These are phyloP conservation scores for Pichia rugopelliculosa DNA, from an alignment of 805 yeast species.

Conservation along the genomic window DNA sequence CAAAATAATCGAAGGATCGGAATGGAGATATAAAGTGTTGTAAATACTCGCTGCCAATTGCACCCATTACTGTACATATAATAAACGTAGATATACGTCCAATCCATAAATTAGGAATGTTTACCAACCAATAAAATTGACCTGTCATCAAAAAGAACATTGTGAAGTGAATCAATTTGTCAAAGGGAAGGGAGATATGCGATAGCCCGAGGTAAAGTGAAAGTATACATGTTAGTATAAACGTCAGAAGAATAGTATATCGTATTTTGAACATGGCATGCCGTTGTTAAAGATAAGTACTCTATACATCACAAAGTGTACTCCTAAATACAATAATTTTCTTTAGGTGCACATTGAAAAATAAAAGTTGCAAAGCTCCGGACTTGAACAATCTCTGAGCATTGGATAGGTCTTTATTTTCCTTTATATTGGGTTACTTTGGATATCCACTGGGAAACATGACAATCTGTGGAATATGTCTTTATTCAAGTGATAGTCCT, in stretches of 20 bases:
- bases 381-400: no score
- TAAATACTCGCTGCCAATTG: slow-evolving; percentile 41
- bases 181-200: slow-evolving; percentile 37
- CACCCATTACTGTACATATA: slow-evolving; percentile 37
- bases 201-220: slow-evolving; percentile 44
- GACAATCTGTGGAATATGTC: background rate
- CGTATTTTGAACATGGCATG: background rate
- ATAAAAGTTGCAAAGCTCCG: no score
- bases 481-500: background rate
- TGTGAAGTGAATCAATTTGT: slow-evolving; percentile 40
- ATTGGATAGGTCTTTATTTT: no score
- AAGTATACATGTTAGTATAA: background rate
- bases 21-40: slow-evolving; percentile 38
- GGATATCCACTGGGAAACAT: background rate
- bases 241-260: background rate
- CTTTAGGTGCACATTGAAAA: no score
- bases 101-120: slow-evolving; percentile 28
- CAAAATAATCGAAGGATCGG: slow-evolving; percentile 36
- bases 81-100: slow-evolving; percentile 30
- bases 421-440: no score
- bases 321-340: no score
- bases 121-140: slow-evolving; percentile 41
- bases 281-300: background rate
- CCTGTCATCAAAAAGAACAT: slow-evolving; percentile 39
- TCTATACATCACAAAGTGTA: no score